Evolutionary conservation across 345 rosid genomes (phyloP), one percentile per base, ranked within the genome.

Genomic region (Rhizophora apiculata): DNA sequence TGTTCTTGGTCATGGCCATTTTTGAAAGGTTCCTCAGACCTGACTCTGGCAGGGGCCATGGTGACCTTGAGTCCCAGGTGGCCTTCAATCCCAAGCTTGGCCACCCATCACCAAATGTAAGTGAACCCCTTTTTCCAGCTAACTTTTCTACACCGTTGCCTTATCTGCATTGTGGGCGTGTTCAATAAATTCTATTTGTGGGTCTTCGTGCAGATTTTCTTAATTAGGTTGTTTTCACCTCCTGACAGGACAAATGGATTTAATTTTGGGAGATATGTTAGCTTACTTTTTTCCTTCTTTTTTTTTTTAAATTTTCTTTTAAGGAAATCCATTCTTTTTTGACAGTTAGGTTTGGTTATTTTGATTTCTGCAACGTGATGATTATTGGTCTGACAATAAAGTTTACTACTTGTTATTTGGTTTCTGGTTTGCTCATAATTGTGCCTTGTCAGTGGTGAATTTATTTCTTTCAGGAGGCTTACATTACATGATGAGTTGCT

Each of bases 1-100:
- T 90, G 89, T 93, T 93, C 82, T 88, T 93, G 39, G 82, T 86
- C 67, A 80, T 90, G 80, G 98, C 96, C 64, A 81, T 93, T 21
- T 90, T 93, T 57, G 98, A 93, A 79, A 87, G 91, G 75, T 88
- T 88, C 70, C 77, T 81, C 52, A 68, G 89, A 56, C 31, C 60
- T 22, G 13, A 30, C 31, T 24, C 60, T 24, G 30, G 16, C 18
- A 61, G 63, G 62, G 72, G 69, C 67, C 73, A 43, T 9, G 74
- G 82, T 51, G 94, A 85, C 77, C 76, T 82, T 36, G 95, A 85
- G 71, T 73, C 97, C 34, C 95, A 86, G 70, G 63, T 72, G 75
- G 82, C 81, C 32, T 82, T 85, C 73, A 72, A 76, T 57, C 77
- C 86, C 10, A 94, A 94, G 78, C 88, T 89, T 29, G 83, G 83